phyloP scores from a whole-genome alignment of 371 early-diverging fungal species.

The Aphelidium insulamus region DNA sequence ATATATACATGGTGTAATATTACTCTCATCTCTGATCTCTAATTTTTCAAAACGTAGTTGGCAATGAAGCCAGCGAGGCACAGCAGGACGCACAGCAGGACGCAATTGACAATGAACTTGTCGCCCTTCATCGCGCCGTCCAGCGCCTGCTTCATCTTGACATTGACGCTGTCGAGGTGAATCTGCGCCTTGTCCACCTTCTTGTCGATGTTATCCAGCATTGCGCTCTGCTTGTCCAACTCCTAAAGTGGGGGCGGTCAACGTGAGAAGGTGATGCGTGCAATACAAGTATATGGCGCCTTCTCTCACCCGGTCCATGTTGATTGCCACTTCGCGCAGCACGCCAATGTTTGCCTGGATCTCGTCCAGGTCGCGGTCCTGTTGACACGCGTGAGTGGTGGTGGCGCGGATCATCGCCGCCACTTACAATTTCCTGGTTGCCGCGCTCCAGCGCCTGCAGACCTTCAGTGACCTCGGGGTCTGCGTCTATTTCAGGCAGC shows the following conservation, averaged over 20 bases:
- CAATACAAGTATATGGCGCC: background rate
- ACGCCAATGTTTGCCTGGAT: constrained; percentile 18
- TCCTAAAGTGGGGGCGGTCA: constrained; percentile 9
- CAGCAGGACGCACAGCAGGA: constrained; percentile 22
- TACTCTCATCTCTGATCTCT: too few relatives aligned
- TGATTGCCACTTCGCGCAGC: constrained; percentile 22
- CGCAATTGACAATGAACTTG: constrained; percentile 26
- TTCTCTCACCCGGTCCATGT: constrained; percentile 17
- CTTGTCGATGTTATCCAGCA: constrained; percentile 16
- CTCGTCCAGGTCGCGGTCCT: constrained; percentile 23
- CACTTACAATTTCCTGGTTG: constrained; percentile 19
- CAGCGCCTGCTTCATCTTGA: constrained; percentile 20
- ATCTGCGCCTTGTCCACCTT: constrained; percentile 23
- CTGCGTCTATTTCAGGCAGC: constrained; percentile 27
- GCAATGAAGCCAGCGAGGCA: constrained; percentile 23
- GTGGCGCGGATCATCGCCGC: background rate
- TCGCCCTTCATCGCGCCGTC: constrained; percentile 36
- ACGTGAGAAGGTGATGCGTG: background rate
- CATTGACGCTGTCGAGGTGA: constrained; percentile 24
- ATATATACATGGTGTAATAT: too few relatives aligned
- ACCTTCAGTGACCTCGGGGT: too few relatives aligned
- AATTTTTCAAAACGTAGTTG: too few relatives aligned
- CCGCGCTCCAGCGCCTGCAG: constrained; percentile 16
- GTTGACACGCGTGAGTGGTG: background rate
- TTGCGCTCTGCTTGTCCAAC: constrained; percentile 22